A percentile compares a stretch with the other conserved stretches of the same genome.
Conservation (phyloP, 2,329 filamentous ascomycete genomes). For the Penicillium sclerotigenum region DNA sequence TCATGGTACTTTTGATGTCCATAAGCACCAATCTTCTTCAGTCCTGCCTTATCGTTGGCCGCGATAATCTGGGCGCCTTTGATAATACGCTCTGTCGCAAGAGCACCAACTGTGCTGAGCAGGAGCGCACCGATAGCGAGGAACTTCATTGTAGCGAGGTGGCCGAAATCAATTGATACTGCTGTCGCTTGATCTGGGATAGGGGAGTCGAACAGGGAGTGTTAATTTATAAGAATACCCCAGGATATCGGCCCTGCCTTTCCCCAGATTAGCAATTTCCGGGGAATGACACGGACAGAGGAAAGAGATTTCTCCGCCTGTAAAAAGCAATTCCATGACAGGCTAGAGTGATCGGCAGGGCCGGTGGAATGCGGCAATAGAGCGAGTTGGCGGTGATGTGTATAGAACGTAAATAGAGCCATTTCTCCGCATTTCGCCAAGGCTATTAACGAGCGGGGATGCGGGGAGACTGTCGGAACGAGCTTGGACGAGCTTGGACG, state of each 20-base stretch:
- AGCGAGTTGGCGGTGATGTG: neutral
- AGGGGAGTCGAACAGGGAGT: neutral
- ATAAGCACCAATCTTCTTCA: constrained; percentile 26
- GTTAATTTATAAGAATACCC: constrained; percentile 3
- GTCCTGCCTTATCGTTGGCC: constrained; percentile 15
- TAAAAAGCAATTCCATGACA: constrained; percentile 11
- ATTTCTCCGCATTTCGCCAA: constrained; percentile 22
- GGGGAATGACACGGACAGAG: constrained; percentile 3
- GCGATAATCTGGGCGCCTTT: constrained; percentile 28
- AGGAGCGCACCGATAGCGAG: constrained; percentile 22
- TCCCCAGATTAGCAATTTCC: neutral
- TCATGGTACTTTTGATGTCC: constrained; percentile 27
- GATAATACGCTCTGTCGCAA: constrained; percentile 19
- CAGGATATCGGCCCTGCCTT: neutral
- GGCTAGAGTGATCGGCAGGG: constrained; percentile 7
- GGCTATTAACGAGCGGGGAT: constrained; percentile 6
- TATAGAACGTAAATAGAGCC: neutral
- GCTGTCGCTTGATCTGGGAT: neutral
- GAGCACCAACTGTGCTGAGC: constrained; percentile 17
- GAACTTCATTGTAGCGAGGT: constrained; percentile 24
- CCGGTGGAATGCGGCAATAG: neutral
- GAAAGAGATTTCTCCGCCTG: constrained; percentile 26
- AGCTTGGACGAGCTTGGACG: neutral
- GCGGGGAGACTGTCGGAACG: neutral
- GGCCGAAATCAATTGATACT: neutral